Percentiles rank a stretch among this genome's conserved stretches.
phyloP scores from a whole-genome alignment of 2,329 filamentous ascomycete genomes.

The Talaromyces sp. region DNA sequence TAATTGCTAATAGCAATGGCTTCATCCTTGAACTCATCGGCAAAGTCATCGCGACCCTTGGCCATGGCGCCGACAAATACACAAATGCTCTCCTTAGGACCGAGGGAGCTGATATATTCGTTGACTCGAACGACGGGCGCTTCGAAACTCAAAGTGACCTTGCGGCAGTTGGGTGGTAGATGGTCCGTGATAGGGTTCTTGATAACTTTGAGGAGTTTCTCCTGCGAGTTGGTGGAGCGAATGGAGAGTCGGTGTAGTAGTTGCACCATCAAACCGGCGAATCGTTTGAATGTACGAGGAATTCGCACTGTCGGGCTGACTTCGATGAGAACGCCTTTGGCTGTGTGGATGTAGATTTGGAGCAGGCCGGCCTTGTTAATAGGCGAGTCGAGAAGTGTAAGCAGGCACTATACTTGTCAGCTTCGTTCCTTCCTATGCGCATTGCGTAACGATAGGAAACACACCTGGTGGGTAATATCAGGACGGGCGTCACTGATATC shows the following conservation, averaged over 20 bases:
- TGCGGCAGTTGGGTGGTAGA: slow-evolving; percentile 92
- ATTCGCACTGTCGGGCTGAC: slow-evolving; percentile 98
- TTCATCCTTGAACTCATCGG: slow-evolving; percentile 91
- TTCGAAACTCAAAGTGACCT: slow-evolving; percentile 95
- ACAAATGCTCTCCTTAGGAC: slow-evolving; percentile 85
- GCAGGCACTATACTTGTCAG: slow-evolving; percentile 67
- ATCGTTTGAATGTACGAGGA: slow-evolving; percentile 96
- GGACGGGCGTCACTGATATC: slow-evolving; percentile 97
- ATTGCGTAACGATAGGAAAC: slow-evolving; percentile 1
- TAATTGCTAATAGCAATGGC: slow-evolving; percentile 98
- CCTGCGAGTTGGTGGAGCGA: slow-evolving; percentile 91
- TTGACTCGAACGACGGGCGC: slow-evolving; percentile 80
- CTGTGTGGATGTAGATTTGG: slow-evolving; percentile 98
- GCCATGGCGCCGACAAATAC: slow-evolving; percentile 99
- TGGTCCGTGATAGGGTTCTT: slow-evolving; percentile 98
- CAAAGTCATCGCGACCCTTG: slow-evolving; percentile 93
- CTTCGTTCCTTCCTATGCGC: not conserved
- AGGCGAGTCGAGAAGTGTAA: slow-evolving; percentile 94
- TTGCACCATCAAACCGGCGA: slow-evolving; percentile 98
- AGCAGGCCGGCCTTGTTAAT: slow-evolving; percentile 98
- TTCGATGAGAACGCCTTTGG: slow-evolving; percentile 95
- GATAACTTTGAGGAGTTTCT: slow-evolving; percentile 96
- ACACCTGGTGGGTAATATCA: slow-evolving; percentile 98
- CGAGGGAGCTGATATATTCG: slow-evolving; percentile 81
- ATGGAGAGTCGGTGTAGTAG: slow-evolving; percentile 93